Percentiles rank a stretch among this genome's conserved stretches.
phyloP scores from a whole-genome alignment of 306 rosid genomes.

The Cucumis melo region DNA sequence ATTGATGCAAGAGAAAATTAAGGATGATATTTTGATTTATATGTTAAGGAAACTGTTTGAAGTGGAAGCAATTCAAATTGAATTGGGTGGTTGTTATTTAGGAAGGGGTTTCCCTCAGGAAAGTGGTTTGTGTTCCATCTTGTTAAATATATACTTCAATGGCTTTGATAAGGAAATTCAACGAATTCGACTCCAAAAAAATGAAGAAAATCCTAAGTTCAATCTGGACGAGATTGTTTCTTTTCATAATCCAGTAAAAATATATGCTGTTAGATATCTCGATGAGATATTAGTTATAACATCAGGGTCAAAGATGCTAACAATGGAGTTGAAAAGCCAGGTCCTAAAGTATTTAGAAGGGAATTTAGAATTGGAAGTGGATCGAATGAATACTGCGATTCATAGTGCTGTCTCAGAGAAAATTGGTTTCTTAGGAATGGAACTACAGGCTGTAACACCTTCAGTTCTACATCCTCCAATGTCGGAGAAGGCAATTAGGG shows the following conservation, averaged over 20 bases:
- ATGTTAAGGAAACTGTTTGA: conserved; percentile 35
- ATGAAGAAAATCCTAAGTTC: conserved; percentile 32
- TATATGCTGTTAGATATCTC: conserved; percentile 73
- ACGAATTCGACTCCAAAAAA: conserved; percentile 35
- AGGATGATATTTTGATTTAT: conserved; percentile 22
- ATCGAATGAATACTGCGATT: conserved; percentile 43
- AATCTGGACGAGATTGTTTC: conserved; percentile 18
- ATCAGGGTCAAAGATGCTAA: conserved; percentile 49
- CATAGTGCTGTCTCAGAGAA: conserved; percentile 85
- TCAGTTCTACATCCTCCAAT: conserved; percentile 52
- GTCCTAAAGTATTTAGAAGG: conserved; percentile 44
- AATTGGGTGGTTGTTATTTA: conserved; percentile 39
- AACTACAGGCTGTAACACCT: conserved; percentile 61
- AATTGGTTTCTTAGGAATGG: conserved; percentile 74
- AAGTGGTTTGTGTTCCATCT: conserved; percentile 50
- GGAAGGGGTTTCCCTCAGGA: conserved; percentile 86
- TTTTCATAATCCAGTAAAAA: conserved; percentile 67
- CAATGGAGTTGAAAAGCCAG: conserved; percentile 46
- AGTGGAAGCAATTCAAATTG: conserved; percentile 23
- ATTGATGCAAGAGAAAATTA: conserved; percentile 30
- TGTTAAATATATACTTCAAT: conserved; percentile 59
- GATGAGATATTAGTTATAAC: conserved; percentile 70
- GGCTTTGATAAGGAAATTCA: conserved; percentile 76
- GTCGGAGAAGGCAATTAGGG: conserved; percentile 75
- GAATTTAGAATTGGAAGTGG: conserved; percentile 45